Conservation (phyloP, 345 rosid genomes). For the Lumnitzera littorea region DNA sequence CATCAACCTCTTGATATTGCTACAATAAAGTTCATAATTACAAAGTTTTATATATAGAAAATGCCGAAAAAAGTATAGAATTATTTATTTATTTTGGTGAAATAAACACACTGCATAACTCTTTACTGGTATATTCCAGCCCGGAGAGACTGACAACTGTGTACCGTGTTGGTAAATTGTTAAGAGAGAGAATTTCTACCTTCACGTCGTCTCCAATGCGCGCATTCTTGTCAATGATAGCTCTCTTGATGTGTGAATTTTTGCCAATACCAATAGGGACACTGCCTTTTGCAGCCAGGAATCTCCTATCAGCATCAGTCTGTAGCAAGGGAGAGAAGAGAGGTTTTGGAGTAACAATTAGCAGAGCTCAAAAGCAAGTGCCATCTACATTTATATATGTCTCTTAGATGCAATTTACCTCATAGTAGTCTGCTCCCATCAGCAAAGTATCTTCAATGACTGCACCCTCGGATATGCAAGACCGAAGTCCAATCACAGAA, state of each 20-base stretch:
- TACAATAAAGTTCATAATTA: too few relatives aligned
- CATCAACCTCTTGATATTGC: too few relatives aligned
- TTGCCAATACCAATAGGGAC: constrained; percentile 87
- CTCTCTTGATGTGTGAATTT: constrained; percentile 82
- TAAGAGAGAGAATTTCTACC: constrained; percentile 24
- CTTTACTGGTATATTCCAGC: not conserved
- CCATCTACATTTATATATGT: not conserved
- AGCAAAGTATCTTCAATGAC: constrained; percentile 81
- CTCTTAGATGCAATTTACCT: constrained; percentile 28
- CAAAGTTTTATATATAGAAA: too few relatives aligned
- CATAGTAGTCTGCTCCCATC: constrained; percentile 98
- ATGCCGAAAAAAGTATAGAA: too few relatives aligned
- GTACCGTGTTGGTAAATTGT: not conserved
- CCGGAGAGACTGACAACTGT: not conserved
- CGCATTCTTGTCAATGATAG: constrained; percentile 93
- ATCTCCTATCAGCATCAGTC: constrained; percentile 86
- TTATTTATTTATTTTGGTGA: too few relatives aligned
- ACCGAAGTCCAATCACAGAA: constrained; percentile 89
- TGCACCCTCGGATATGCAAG: constrained; percentile 95
- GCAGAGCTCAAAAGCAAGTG: not conserved
- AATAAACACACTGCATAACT: not conserved
- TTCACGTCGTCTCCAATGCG: constrained; percentile 84
- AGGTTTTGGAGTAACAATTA: not conserved
- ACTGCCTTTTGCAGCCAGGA: constrained; percentile 83
- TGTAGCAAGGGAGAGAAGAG: constrained; percentile 15